These are phyloP conservation scores for Fraxinus quadrangulata DNA, from an alignment of 257 asterid genomes.

Conservation along the genomic window DNA sequence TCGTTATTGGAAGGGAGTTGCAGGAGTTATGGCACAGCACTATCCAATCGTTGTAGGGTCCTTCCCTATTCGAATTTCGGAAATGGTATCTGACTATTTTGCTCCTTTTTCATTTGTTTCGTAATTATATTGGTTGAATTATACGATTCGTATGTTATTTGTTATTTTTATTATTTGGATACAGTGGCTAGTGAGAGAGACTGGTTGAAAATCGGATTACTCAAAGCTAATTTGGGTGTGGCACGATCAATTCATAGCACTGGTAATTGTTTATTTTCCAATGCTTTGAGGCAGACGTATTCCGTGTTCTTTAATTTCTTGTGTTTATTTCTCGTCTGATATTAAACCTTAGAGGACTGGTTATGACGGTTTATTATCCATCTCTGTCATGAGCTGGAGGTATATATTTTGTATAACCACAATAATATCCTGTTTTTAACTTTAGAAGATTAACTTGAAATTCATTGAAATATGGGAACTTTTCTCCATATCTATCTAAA, in stretches of 20 bases:
- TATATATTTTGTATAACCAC: not conserved
- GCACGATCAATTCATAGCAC: slow-evolving; percentile 70
- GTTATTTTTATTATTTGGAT: slow-evolving; percentile 17
- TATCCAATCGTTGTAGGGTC: slow-evolving; percentile 36
- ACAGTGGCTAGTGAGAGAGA: slow-evolving; percentile 45
- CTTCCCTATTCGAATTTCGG: slow-evolving; percentile 33
- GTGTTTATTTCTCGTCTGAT: not conserved
- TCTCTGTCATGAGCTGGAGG: not conserved
- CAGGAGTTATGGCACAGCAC: slow-evolving; percentile 53
- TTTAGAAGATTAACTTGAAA: not conserved
- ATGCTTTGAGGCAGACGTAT: not conserved
- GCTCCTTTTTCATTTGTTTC: not conserved
- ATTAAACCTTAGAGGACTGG: not conserved
- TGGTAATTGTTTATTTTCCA: slow-evolving; percentile 38
- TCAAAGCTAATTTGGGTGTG: slow-evolving; percentile 39
- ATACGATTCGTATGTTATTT: slow-evolving; percentile 3
- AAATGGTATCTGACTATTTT: slow-evolving; percentile 40
- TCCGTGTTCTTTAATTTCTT: not conserved
- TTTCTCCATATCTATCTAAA: not conserved
- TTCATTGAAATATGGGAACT: not conserved
- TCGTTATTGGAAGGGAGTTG: slow-evolving; percentile 39
- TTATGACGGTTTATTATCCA: not conserved
- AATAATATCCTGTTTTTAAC: not conserved
- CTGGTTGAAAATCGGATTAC: slow-evolving; percentile 42
- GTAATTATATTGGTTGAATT: not conserved